phyloP scores from a whole-genome alignment of 169 alveolate species.

The Babesia bigemina region DNA sequence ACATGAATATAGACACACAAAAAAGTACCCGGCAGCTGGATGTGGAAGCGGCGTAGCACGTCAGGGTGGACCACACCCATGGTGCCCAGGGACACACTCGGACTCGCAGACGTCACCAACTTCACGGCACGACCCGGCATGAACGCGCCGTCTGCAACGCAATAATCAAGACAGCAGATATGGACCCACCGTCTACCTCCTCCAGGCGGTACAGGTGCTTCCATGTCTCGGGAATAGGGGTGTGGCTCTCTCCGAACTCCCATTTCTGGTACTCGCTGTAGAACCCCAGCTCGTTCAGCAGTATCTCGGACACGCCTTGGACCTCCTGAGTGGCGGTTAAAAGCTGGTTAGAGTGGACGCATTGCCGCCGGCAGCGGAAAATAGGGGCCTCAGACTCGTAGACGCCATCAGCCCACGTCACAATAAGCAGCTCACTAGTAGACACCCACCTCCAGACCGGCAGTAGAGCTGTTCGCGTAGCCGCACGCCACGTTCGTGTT shows the following conservation, averaged over 20 bases:
- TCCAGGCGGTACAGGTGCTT: constrained; percentile 46
- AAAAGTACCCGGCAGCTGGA: constrained; percentile 83
- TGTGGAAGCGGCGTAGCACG: constrained; percentile 87
- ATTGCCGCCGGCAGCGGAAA: neutral
- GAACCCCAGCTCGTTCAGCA: constrained; percentile 76
- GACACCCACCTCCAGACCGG: constrained; percentile 78
- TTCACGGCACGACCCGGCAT: constrained; percentile 84
- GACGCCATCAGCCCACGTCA: no score
- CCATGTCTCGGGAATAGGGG: constrained; percentile 68
- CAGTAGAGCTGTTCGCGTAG: constrained; percentile 58
- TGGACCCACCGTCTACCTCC: constrained; percentile 65
- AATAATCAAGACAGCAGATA: constrained; percentile 6
- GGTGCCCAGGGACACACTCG: constrained; percentile 79
- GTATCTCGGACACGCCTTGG: constrained; percentile 87
- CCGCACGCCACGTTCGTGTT: constrained; percentile 65
- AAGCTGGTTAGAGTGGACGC: neutral
- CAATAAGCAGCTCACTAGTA: no score
- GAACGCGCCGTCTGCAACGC: constrained; percentile 69
- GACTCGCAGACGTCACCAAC: constrained; percentile 21
- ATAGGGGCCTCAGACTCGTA: neutral
- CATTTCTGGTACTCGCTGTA: constrained; percentile 78
- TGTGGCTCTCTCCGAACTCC: constrained; percentile 71
- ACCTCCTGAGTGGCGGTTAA: constrained; percentile 50
- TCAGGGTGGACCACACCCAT: constrained; percentile 95
- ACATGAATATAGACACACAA: neutral